Percentiles rank a stretch among this genome's conserved stretches.
Evolutionary conservation across 306 rosid genomes (phyloP).

Genomic region (Astragalus membranaceus): DNA sequence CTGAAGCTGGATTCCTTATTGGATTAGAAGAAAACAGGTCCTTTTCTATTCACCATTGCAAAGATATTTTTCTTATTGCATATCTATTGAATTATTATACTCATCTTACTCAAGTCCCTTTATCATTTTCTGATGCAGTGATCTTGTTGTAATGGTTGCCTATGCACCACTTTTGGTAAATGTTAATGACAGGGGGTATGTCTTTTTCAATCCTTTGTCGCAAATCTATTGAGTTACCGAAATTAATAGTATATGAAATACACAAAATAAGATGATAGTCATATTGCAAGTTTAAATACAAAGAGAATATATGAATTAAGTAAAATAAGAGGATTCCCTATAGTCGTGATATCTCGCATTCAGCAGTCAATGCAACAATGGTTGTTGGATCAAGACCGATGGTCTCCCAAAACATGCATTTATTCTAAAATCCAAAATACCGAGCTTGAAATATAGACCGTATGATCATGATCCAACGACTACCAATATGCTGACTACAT

Average conservation of each 20-base stretch:
- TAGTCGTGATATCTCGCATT: neutral
- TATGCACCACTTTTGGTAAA: slow-evolving; percentile 94
- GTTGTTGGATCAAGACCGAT: no score
- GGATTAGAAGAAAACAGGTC: slow-evolving; percentile 92
- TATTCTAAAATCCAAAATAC: slow-evolving; percentile 13
- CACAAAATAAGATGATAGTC: no score
- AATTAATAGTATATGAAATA: no score
- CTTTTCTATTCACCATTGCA: neutral
- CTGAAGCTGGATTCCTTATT: slow-evolving; percentile 88
- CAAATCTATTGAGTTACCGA: neutral
- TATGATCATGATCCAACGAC: neutral
- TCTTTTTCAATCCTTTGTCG: neutral
- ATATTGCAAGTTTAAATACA: neutral
- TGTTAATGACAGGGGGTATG: slow-evolving; percentile 62
- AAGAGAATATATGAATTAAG: neutral
- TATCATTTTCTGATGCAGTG: slow-evolving; percentile 44
- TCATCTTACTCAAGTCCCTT: slow-evolving; percentile 9
- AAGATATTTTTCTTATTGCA: neutral
- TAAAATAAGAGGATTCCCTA: neutral
- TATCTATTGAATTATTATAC: neutral
- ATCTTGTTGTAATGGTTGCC: slow-evolving; percentile 68
- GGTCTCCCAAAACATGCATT: no score
- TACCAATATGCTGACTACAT: no score
- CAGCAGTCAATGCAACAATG: neutral
- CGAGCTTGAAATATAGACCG: neutral